These are phyloP conservation scores for Pseudogymnoascus sp. DNA, from an alignment of 2,329 filamentous ascomycete genomes.

Conservation along the genomic window DNA sequence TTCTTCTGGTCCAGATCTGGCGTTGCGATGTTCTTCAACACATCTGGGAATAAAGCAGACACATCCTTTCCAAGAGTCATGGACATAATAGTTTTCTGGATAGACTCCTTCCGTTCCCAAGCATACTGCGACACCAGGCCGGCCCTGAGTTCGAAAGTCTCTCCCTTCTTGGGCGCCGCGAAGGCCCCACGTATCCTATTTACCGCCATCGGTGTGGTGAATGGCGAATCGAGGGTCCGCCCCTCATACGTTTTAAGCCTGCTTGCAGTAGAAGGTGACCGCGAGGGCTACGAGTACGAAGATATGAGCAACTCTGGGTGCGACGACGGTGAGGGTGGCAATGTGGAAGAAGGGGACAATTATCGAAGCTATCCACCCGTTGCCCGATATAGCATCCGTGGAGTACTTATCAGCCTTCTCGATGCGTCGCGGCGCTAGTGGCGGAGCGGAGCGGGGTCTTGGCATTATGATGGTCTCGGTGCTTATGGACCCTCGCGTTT, in stretches of 20 bases:
- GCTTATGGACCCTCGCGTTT: neutral
- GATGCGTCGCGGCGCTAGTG: neutral
- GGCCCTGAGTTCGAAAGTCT: slow-evolving; percentile 94
- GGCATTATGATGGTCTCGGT: neutral
- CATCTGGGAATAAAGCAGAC: slow-evolving; percentile 91
- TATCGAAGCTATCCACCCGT: slow-evolving; percentile 2
- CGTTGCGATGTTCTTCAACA: slow-evolving; percentile 97
- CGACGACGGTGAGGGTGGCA: neutral
- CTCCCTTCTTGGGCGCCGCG: slow-evolving; percentile 86
- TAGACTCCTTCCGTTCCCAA: slow-evolving; percentile 97
- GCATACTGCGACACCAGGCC: slow-evolving; percentile 98
- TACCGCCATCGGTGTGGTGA: slow-evolving; percentile 66
- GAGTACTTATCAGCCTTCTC: slow-evolving; percentile 5
- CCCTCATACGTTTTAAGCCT: slow-evolving; percentile 29
- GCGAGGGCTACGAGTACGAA: neutral
- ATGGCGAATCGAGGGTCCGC: slow-evolving; percentile 32
- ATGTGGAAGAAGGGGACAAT: neutral
- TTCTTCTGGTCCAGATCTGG: slow-evolving; percentile 96
- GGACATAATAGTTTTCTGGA: slow-evolving; percentile 99
- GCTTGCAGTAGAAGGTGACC: neutral
- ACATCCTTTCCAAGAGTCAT: slow-evolving; percentile 99
- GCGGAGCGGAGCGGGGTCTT: slow-evolving; percentile 2
- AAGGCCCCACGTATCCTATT: slow-evolving; percentile 94
- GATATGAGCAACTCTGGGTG: slow-evolving; percentile 3
- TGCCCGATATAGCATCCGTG: slow-evolving; percentile 1